Percentiles rank a stretch among this genome's conserved stretches.
Conservation (phyloP, 495 filamentous ascomycete genomes). For the Chlorociboria aeruginascens region DNA sequence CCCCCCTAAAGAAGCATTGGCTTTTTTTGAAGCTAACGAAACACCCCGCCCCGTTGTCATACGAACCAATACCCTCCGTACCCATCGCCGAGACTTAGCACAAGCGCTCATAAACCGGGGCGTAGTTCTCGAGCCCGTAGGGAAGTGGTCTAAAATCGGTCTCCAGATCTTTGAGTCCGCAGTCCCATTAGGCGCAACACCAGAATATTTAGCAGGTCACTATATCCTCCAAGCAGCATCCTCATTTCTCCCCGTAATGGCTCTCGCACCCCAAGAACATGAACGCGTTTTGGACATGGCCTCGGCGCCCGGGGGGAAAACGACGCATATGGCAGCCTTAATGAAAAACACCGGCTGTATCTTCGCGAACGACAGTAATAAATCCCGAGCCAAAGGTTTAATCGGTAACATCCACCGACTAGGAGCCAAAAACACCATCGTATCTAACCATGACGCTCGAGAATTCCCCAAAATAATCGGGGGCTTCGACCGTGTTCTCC, state of each 20-base stretch:
- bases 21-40: conserved; percentile 98
- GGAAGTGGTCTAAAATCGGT: conserved; percentile 97
- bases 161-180: conserved; percentile 90
- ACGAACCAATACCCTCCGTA: conserved; percentile 90
- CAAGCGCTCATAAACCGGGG: conserved; percentile 95
- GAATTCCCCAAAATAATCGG: conserved; percentile 91
- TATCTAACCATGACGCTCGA: conserved; percentile 86
- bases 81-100: conserved; percentile 81
- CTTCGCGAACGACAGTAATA: conserved; percentile 94
- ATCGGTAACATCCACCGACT: conserved; percentile 97
- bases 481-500: conserved; percentile 76
- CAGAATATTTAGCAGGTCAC: conserved; percentile 92
- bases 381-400: conserved; percentile 83
- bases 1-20: conserved; percentile 85
- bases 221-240: conserved; percentile 97
- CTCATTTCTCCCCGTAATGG: conserved; percentile 97
- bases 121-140: conserved; percentile 89
- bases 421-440: conserved; percentile 83
- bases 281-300: conserved; percentile 93
- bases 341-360: conserved; percentile 98
- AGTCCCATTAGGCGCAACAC: conserved; percentile 93
- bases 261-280: conserved; percentile 82
- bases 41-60: conserved; percentile 73
- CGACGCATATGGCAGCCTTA: conserved; percentile 86
- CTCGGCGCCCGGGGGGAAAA: conserved; percentile 95